A percentile compares a stretch with the other conserved stretches of the same genome.
phyloP scores from a whole-genome alignment of 129 eudicot genomes.

The Pulicaria dysenterica region DNA sequence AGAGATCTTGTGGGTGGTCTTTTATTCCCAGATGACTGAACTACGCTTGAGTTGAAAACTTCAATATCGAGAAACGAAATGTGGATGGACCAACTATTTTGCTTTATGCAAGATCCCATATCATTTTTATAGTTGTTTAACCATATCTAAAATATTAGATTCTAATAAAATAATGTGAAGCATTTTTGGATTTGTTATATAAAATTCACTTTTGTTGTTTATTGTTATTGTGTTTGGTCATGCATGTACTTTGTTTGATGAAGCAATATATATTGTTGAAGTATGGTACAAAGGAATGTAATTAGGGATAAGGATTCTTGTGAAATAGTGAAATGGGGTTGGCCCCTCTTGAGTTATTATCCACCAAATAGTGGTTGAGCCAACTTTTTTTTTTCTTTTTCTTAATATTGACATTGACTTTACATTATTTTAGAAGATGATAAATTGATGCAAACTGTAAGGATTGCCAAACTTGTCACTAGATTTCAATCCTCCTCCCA shows the following conservation, averaged over 20 bases:
- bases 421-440: slow-evolving; percentile 30
- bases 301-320: slow-evolving; percentile 33
- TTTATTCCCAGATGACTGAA: too few species aligned
- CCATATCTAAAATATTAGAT: neutral
- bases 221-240: too few species aligned
- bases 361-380: slow-evolving; percentile 46
- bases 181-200: too few species aligned
- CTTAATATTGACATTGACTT: slow-evolving; percentile 2
- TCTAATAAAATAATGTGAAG: slow-evolving; percentile 8
- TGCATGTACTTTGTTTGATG: slow-evolving; percentile 28
- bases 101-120: too few species aligned
- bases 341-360: slow-evolving; percentile 42
- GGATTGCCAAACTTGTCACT: slow-evolving; percentile 37
- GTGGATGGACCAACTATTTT: too few species aligned
- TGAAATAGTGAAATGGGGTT: slow-evolving; percentile 28
- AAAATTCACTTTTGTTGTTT: too few species aligned
- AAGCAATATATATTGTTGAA: slow-evolving; percentile 30
- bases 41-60: too few species aligned
- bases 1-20: too few species aligned
- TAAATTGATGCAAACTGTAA: slow-evolving; percentile 33
- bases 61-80: too few species aligned
- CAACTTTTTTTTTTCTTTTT: slow-evolving; percentile 17
- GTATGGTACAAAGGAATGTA: slow-evolving; percentile 40
- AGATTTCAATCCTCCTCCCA: slow-evolving; percentile 12
- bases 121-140: neutral